phyloP scores from a whole-genome alignment of 1,284 basidiomycete genomes.

The Neonothopanus nambi region DNA sequence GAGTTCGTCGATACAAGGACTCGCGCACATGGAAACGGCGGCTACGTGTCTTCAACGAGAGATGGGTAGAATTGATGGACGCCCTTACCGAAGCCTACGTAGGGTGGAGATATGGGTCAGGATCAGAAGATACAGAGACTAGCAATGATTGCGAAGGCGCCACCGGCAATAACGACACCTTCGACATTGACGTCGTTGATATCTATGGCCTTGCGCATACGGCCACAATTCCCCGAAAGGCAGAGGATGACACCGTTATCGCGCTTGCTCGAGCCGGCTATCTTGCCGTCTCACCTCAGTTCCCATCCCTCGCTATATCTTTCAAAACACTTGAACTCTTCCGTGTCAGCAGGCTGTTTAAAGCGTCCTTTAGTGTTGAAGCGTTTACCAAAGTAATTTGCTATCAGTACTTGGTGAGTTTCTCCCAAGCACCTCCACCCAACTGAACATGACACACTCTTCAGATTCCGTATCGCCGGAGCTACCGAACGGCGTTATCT shows the following conservation, averaged over 20 bases:
- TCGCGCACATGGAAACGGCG: background rate
- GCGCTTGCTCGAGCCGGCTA: conserved; percentile 2
- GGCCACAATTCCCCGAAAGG: background rate
- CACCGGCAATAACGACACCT: background rate
- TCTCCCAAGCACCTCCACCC: background rate
- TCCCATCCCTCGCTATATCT: background rate
- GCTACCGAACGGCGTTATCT: background rate
- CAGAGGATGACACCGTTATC: background rate
- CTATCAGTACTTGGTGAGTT: background rate
- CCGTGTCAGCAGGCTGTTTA: background rate
- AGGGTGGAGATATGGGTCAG: background rate
- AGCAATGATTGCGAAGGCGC: no score
- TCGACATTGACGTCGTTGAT: conserved; percentile 1
- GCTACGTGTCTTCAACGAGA: background rate
- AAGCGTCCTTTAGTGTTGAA: conserved; percentile 3
- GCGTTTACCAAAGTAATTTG: conserved; percentile 1
- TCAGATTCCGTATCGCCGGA: background rate
- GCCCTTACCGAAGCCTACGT: background rate
- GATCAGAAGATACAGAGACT: no score
- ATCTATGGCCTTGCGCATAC: background rate
- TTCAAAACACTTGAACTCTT: background rate
- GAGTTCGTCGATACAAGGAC: conserved; percentile 1
- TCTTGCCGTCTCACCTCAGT: conserved; percentile 2
- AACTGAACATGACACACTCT: background rate
- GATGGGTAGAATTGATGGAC: background rate